phyloP scores from a whole-genome alignment of 2,329 filamentous ascomycete species.

The Cordyceps farinosa region DNA sequence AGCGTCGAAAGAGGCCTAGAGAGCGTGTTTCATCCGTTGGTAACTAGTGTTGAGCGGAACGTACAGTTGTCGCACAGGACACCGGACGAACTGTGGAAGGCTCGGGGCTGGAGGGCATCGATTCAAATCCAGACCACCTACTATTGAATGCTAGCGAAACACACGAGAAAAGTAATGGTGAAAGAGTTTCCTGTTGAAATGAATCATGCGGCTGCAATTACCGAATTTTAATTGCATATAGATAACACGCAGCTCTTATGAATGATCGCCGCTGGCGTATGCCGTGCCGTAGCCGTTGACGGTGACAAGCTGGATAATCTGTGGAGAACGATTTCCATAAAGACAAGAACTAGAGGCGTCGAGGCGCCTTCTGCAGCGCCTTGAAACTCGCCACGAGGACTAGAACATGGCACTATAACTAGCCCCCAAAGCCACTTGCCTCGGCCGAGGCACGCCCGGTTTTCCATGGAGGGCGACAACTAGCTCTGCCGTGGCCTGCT shows the following conservation, averaged over 20 bases:
- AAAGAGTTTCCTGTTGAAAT: neutral
- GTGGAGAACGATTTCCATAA: neutral
- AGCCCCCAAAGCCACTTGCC: neutral
- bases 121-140: neutral
- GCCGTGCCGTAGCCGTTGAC: neutral
- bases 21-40: neutral
- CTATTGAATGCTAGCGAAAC: neutral
- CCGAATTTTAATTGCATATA: neutral
- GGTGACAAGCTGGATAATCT: neutral
- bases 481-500: neutral
- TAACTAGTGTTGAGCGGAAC: neutral
- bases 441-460: neutral
- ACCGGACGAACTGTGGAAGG: neutral
- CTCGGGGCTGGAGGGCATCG: neutral
- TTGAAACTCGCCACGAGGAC: slow-evolving; percentile 5
- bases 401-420: neutral
- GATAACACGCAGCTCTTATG: neutral
- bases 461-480: neutral
- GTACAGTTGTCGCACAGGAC: neutral
- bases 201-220: neutral
- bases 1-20: neutral
- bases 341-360: neutral
- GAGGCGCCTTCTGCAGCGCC: neutral
- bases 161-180: neutral
- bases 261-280: neutral